phyloP scores from a whole-genome alignment of 257 asterid genomes.

The Leonotis leonurus region DNA sequence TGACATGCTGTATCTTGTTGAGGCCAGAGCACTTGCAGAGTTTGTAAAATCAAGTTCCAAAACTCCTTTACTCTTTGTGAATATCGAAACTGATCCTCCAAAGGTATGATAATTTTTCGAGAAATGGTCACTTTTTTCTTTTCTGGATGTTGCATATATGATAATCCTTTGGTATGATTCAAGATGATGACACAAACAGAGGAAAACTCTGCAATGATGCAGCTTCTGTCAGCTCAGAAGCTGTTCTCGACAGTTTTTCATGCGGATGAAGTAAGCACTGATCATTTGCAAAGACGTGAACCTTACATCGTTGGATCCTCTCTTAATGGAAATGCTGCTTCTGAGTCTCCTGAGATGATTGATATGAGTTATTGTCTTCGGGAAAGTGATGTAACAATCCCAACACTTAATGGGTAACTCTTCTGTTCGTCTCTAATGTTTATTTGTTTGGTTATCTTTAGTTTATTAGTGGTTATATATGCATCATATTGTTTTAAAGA shows the following conservation, averaged over 20 bases:
- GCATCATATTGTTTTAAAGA: neutral
- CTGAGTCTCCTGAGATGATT: constrained; percentile 38
- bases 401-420: constrained; percentile 80
- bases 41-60: constrained; percentile 46
- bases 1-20: constrained; percentile 73
- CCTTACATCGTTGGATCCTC: constrained; percentile 17
- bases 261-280: constrained; percentile 20
- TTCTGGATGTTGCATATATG: neutral
- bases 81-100: constrained; percentile 77
- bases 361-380: constrained; percentile 66
- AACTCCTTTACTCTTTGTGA: constrained; percentile 34
- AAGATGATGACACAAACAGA: constrained; percentile 41
- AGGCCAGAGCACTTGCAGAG: constrained; percentile 37
- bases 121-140: neutral
- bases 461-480: neutral
- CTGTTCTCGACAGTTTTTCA: constrained; percentile 42
- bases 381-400: constrained; percentile 65
- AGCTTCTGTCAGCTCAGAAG: constrained; percentile 60
- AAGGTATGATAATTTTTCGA: constrained; percentile 29
- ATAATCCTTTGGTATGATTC: constrained; percentile 7
- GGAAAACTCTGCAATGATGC: constrained; percentile 29
- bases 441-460: neutral
- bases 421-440: constrained; percentile 1
- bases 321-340: constrained; percentile 13
- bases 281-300: constrained; percentile 25